Evolutionary conservation across 2,329 filamentous ascomycete genomes (phyloP), one percentile per base, ranked within the genome.

Genomic region (Fusarium coicis): DNA sequence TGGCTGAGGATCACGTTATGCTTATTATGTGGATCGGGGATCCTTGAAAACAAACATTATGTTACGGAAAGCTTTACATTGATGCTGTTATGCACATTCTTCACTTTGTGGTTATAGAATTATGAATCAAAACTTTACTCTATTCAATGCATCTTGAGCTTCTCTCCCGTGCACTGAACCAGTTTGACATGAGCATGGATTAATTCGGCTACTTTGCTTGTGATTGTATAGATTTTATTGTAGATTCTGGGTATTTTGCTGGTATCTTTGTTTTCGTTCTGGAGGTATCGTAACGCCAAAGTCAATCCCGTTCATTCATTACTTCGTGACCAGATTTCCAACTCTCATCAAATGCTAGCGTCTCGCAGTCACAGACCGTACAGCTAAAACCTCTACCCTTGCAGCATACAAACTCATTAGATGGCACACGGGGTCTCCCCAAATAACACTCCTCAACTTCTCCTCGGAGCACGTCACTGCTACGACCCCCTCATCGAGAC

Each of bases 361-460:
- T 63, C 73, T 75, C 4, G 68, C 79, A 21, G 76, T 81, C 19
- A 81, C 77, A 10, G 79, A 93, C 65, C 87, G 89, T 3, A 91
- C 90, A 16, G 93, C 93, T 62, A 97, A 81, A 8, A 85, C 84
- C 79, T 96, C 92, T 49, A 97, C 88, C 59, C 94, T 84, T 26
- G 87, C 88, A 19, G 89, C 89, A 81, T 97, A 97, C 26, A 96
- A 78, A 66, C 85, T 89, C 94, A 97, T 97, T 74, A 91, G 86
- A 83, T 97, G 94, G 79, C 91, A 92, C 47, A 94, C 85, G 0
- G 93, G 93, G 79, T 97, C 94, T 0, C 94, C 94, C 88, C 94
- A 97, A 8, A 97, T 85, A 1, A 95, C 87, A 4, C 85, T 87
- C 30, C 92, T 85, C 56, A 97, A 81, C 78, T 93, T 85, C 47